A percentile compares a stretch with the other conserved stretches of the same genome.
Conservation (phyloP, 768 basidiomycete genomes). For the Favolaschia claudopus region DNA sequence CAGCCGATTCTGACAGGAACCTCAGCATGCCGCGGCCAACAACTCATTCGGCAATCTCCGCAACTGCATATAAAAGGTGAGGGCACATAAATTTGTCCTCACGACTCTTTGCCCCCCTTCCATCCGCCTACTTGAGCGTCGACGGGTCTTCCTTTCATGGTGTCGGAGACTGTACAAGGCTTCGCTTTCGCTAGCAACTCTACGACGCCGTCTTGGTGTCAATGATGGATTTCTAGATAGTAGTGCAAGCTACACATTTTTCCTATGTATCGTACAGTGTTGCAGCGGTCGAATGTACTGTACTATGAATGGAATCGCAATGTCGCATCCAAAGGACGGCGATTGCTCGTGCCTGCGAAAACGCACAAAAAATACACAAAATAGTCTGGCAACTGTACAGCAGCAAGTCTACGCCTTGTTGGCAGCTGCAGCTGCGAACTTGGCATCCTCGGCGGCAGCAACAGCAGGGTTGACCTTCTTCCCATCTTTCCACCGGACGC, state of each 20-base stretch:
- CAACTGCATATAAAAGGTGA: no score
- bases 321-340: no score
- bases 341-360: no score
- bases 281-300: no score
- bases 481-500: slow-evolving; percentile 93
- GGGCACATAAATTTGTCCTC: no score
- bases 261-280: no score
- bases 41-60: no score
- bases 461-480: slow-evolving; percentile 98
- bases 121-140: slow-evolving; percentile 34
- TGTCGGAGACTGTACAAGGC: slow-evolving; percentile 60
- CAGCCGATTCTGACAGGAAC: no score
- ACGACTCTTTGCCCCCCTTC: slow-evolving; percentile 34
- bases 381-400: no score
- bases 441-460: slow-evolving; percentile 89
- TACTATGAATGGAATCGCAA: no score
- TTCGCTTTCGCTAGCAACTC: slow-evolving; percentile 82
- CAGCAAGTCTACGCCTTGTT: slow-evolving; percentile 57
- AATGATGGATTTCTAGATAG: slow-evolving; percentile 82
- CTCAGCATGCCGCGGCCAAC: no score
- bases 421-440: slow-evolving; percentile 59
- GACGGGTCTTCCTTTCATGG: slow-evolving; percentile 41
- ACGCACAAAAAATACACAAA: no score
- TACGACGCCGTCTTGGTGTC: slow-evolving; percentile 54
- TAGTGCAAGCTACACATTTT: slow-evolving; percentile 66